Conservation (phyloP, 768 basidiomycete species). For the Hortiboletus campestris region DNA sequence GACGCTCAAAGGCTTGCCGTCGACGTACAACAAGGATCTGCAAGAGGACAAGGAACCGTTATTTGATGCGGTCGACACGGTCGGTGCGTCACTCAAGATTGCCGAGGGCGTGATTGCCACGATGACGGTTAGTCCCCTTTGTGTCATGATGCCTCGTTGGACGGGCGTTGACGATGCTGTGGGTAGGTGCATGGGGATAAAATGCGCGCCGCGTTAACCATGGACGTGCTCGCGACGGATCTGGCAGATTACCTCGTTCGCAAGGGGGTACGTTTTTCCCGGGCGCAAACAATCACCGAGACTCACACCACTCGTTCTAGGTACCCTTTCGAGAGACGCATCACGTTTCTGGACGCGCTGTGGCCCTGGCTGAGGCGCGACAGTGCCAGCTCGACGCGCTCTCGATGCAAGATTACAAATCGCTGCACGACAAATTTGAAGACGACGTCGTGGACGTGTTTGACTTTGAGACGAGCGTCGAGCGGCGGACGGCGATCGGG, state of each 20-base stretch:
- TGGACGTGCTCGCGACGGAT: slow-evolving; percentile 99
- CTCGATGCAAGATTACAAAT: slow-evolving; percentile 74
- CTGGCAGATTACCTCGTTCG: slow-evolving; percentile 97
- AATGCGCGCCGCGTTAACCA: slow-evolving; percentile 89
- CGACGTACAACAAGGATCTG: slow-evolving; percentile 99
- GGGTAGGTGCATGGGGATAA: slow-evolving; percentile 82
- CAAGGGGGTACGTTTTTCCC: slow-evolving; percentile 74
- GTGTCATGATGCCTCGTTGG: background rate
- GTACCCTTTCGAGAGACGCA: slow-evolving; percentile 99
- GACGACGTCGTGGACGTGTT: slow-evolving; percentile 84
- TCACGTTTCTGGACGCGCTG: slow-evolving; percentile 95
- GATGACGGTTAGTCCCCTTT: slow-evolving; percentile 56
- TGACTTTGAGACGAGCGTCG: slow-evolving; percentile 94
- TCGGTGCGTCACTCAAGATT: slow-evolving; percentile 86
- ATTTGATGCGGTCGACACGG: slow-evolving; percentile 89
- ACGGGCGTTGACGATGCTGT: background rate
- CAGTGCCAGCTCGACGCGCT: slow-evolving; percentile 81
- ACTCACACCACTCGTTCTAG: slow-evolving; percentile 37
- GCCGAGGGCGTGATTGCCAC: slow-evolving; percentile 94
- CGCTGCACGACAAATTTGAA: slow-evolving; percentile 71
- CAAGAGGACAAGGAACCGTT: slow-evolving; percentile 99
- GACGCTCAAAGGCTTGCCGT: slow-evolving; percentile 95
- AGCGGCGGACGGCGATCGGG: slow-evolving; percentile 88
- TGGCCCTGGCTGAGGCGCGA: slow-evolving; percentile 87
- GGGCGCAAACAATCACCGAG: background rate